Evolutionary conservation across 345 rosid species (phyloP), one percentile per base, ranked within the genome.

Genomic region (Syzygium jambos): DNA sequence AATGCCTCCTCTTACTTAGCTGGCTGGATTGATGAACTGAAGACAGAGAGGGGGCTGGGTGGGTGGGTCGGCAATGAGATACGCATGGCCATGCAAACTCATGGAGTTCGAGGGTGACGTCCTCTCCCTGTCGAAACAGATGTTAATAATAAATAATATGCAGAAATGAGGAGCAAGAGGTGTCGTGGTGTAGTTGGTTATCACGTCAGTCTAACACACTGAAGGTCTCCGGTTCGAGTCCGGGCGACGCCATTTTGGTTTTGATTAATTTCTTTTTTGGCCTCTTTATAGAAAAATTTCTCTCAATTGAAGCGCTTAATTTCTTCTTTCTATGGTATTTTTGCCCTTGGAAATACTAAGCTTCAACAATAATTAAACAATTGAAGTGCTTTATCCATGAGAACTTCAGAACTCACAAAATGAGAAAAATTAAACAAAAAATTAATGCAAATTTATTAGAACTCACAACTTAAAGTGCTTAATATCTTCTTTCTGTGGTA

Each of bases 161-260:
- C 6, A 4, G 1, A 6, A 3, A 2, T 0, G 0, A 2, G 4
- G 3, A 4, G 0, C 38, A 16, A 9, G 6, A 5, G 98, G 99
- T 95, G 91, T 96, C 96, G 96, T 96, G 98, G 98, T 97, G 98
- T 95, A 95, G 97, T 97, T 95, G 97, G 98, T 95, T 96, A 97
- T 95, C 97, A 96, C 96, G 96, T 94, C 97, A 94, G 97, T 95
- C 95, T 94, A 95, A 95, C 98, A 95, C 98, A 95, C 95, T 95
- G 95, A 95, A 95, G 96, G 98, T 95, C 98, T 94, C 95, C 95
- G 95, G 95, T 96, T 96, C 97, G 92, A 96, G 87, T 86, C 95
- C 95, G 95, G 97, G 97, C 93, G 97, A 95, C 91, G 96, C 96
- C 94, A 95, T 27, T 86, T 46, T 83, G 17, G 17, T 27, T 77